A percentile compares a stretch with the other conserved stretches of the same genome.
Evolutionary conservation across 2,329 filamentous ascomycete species (phyloP).

Genomic region (Claviceps fusiformis): DNA sequence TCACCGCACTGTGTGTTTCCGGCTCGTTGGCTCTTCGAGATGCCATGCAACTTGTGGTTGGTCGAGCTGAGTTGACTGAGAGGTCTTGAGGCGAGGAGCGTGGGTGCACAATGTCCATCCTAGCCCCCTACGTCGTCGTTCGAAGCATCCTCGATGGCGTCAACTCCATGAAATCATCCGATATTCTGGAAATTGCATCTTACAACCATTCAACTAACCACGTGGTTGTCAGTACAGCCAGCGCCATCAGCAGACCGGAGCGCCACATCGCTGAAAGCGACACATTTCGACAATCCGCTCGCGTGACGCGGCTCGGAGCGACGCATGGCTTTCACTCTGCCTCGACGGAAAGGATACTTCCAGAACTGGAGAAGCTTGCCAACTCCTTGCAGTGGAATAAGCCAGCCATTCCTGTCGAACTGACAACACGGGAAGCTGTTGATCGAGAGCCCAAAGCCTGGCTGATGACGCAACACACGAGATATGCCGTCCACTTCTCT

Average conservation of each 20-base stretch:
- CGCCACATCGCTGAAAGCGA: not conserved
- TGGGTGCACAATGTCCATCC: constrained; percentile 25
- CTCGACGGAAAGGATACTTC: constrained; percentile 23
- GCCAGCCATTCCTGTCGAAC: constrained; percentile 5
- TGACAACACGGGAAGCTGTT: not conserved
- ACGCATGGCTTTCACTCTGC: constrained; percentile 34
- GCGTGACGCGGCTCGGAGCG: constrained; percentile 25
- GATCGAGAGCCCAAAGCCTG: not conserved
- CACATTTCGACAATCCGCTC: constrained; percentile 9
- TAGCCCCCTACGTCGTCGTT: not conserved
- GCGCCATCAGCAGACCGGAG: constrained; percentile 17
- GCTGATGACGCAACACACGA: constrained; percentile 23
- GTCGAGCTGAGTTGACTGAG: constrained; percentile 17
- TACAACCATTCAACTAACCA: not conserved
- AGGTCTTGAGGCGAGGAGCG: constrained; percentile 21
- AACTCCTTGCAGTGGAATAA: constrained; percentile 2
- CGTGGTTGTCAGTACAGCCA: not conserved
- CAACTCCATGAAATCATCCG: not conserved
- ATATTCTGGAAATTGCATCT: constrained; percentile 7
- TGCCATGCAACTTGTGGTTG: constrained; percentile 16
- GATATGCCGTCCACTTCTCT: constrained; percentile 29
- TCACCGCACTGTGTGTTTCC: constrained; percentile 24
- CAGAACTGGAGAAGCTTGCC: constrained; percentile 13
- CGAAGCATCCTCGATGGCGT: not conserved
- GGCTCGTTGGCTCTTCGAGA: constrained; percentile 18